phyloP scores from a whole-genome alignment of 305 asterid genomes.

The Fraxinus latifolia region DNA sequence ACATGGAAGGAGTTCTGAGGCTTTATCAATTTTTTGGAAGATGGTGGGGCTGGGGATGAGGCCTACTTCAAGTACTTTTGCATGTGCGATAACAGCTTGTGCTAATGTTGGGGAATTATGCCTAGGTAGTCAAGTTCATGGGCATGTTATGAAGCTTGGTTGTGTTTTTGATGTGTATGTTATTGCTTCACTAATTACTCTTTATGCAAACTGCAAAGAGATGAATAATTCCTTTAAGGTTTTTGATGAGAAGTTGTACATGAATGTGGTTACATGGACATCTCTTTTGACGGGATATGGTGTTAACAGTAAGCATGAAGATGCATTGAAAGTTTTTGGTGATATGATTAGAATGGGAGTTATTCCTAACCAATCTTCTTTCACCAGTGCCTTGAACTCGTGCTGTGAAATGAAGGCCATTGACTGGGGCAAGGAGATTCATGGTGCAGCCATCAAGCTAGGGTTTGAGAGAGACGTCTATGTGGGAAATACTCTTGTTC shows the following conservation, averaged over 20 bases:
- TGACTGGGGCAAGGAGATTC: conserved; percentile 63
- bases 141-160: conserved; percentile 52
- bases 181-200: conserved; percentile 62
- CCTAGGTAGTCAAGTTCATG: conserved; percentile 68
- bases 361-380: conserved; percentile 77
- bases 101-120: conserved; percentile 38
- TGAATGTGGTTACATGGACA: conserved; percentile 82
- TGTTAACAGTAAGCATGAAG: conserved; percentile 46
- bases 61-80: conserved; percentile 59
- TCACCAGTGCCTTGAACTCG: conserved; percentile 80
- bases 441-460: conserved; percentile 54
- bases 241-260: conserved; percentile 53
- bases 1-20: conserved; percentile 61
- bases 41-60: conserved; percentile 51
- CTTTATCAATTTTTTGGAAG: conserved; percentile 41
- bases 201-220: conserved; percentile 63
- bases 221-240: conserved; percentile 46
- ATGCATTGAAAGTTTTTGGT: conserved; percentile 52
- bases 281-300: conserved; percentile 83
- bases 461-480: conserved; percentile 57
- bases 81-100: conserved; percentile 67
- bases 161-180: conserved; percentile 46
- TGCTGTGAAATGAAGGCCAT: conserved; percentile 54
- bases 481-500: conserved; percentile 81
- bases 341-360: conserved; percentile 56